Evolutionary conservation across 2,329 filamentous ascomycete species (phyloP), one percentile per base, ranked within the genome.

Genomic region (Fusarium luffae): DNA sequence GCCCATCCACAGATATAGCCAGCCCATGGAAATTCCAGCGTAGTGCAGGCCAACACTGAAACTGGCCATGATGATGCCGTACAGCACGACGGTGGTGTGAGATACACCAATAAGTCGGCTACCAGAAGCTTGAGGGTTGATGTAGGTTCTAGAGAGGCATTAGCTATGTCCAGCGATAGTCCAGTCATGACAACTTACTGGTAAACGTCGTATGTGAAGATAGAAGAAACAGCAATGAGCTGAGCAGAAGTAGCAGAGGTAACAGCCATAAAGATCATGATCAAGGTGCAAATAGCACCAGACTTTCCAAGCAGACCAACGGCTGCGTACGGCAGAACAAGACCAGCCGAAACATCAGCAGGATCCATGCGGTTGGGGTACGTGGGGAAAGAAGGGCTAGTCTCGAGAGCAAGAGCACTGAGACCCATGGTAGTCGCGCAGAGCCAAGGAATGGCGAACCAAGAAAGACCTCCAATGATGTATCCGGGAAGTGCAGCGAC

Each of bases 381-480:
- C 0, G 63, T 66, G 2, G 72, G 72, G 84, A 88, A 74, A 0
- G 63, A 34, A 1, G 72, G 70, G 25, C 54, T 74, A 10, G 32
- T 62, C 78, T 97, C 93, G 3, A 97, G 85, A 1, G 93, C 92
- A 10, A 97, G 84, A 5, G 92, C 93, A 2, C 92, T 87, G 9
- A 97, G 86, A 32, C 94, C 94, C 89, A 97, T 92, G 3, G 94
- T 97, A 0, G 93, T 97, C 2, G 94, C 93, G 4, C 90, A 92
- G 12, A 97, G 85, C 92, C 93, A 97, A 1, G 94, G 94, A 54
- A 98, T 97, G 1, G 94, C 94, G 73, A 97, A 97, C 94, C 94
- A 97, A 51, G 88, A 90, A 2, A 97, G 85, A 23, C 94, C 94
- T 7, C 94, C 94, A 66, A 95, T 87, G 57, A 97, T 90, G 76